Evolutionary conservation across 768 basidiomycete genomes (phyloP), one percentile per base, ranked within the genome.

Genomic region (Harrya chromipes): DNA sequence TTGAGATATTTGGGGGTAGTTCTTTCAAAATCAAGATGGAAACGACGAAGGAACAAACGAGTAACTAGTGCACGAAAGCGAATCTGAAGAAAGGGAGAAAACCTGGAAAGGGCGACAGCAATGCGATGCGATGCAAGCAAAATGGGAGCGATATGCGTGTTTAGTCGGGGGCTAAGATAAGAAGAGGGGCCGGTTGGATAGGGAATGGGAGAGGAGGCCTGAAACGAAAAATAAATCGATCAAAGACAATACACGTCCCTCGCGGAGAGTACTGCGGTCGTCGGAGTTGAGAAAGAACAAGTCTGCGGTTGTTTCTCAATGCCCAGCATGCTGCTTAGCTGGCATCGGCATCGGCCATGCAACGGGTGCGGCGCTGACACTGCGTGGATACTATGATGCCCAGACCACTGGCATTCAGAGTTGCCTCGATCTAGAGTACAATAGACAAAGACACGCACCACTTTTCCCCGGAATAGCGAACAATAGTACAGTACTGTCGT

Each of bases 91-190:
- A 49, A 43, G 55, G 43, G 40, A 43, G 42, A 53, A 55, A 57
- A 52, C 54, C 53, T 48, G 47, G 43, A 40, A 53, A 47, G 45
- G 59, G 54, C 54, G 66, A 68, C 48, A 68, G 66, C 66, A 59
- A 70, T 70, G 62, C 66, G 60, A 68, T 59, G 61, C 59, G 63
- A 67, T 59, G 52, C 57, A 46, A 67, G 49, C 53, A 55, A 66
- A 55, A 60, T 58, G 55, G 43, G 52, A 57, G 49, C 40, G 57
- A 59, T 48, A 55, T 57, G 58, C 35, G 58, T 50, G 47, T 68
- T 68, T 68, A 68, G 62, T 52, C 34, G 60, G 60, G 41, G 54
- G 54, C 46, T 68, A 68, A 68, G 66, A 61, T 67, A 66, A 52
- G 53, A 55, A 56, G 53, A 49, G 47, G n/a, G n/a, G 47, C 41